These are phyloP conservation scores for Thermomucor indicae-seudaticae DNA, from an alignment of 371 early-diverging fungal species.

Conservation along the genomic window DNA sequence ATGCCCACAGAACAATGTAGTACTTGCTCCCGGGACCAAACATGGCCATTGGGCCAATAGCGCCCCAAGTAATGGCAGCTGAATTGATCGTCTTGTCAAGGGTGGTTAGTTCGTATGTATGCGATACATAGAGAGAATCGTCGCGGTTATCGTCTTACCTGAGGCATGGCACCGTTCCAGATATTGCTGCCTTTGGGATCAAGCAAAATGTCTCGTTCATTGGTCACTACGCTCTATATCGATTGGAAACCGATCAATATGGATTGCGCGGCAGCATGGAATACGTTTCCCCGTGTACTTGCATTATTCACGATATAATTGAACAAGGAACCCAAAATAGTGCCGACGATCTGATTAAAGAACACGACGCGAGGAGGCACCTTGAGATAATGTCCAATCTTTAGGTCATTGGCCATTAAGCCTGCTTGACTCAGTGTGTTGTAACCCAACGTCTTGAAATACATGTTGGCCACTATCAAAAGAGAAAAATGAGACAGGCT, in stretches of 20 bases:
- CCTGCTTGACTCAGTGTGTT: conserved; percentile 55
- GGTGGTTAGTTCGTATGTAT: too few relatives aligned
- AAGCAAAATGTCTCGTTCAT: conserved; percentile 37
- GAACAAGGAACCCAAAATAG: conserved; percentile 51
- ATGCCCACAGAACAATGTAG: conserved; percentile 37
- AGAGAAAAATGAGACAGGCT: neutral
- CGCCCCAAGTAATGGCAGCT: conserved; percentile 64
- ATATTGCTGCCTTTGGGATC: conserved; percentile 41
- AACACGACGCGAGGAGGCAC: conserved; percentile 65
- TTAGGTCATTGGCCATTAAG: conserved; percentile 54
- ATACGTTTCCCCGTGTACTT: neutral
- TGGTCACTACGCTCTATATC: conserved; percentile 32
- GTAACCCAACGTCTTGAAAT: conserved; percentile 50
- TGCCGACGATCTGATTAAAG: conserved; percentile 58
- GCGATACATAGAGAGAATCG: neutral
- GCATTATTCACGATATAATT: conserved; percentile 47
- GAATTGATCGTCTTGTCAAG: conserved; percentile 45
- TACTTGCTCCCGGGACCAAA: conserved; percentile 44
- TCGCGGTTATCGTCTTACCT: conserved; percentile 10
- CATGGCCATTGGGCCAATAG: conserved; percentile 48
- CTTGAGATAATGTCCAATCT: conserved; percentile 75
- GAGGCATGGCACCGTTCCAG: conserved; percentile 49
- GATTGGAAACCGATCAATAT: neutral
- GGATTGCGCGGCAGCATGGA: neutral
- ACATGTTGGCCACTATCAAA: conserved; percentile 51